These are phyloP conservation scores for Boletus vermiculosoides DNA, from an alignment of 768 basidiomycete species.

Conservation along the genomic window DNA sequence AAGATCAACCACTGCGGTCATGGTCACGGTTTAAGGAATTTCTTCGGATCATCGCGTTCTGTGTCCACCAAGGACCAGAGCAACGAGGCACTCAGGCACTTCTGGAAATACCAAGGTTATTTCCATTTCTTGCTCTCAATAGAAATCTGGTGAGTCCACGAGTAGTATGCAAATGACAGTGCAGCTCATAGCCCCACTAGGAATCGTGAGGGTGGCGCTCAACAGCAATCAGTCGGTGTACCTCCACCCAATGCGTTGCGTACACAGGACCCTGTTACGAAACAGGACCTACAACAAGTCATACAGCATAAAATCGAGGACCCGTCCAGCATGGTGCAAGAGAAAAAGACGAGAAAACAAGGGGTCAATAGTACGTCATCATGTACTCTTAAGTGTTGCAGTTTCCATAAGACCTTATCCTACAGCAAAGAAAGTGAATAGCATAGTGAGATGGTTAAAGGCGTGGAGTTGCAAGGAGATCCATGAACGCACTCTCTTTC, in stretches of 20 bases:
- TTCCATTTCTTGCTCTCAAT: conserved; percentile 15
- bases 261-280: not conserved
- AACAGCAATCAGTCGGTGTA: not conserved
- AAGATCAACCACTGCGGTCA: not conserved
- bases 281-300: too few species aligned
- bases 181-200: not conserved
- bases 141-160: conserved; percentile 11
- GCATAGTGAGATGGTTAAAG: conserved; percentile 2
- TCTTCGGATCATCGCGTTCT: not conserved
- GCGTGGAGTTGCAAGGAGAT: conserved; percentile 5
- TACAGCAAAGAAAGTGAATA: conserved; percentile 1
- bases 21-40: not conserved
- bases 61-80: not conserved
- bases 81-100: conserved; percentile 5
- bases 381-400: not conserved
- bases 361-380: not conserved
- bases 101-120: not conserved
- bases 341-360: not conserved
- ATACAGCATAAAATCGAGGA: too few species aligned
- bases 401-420: not conserved
- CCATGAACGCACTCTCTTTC: not conserved
- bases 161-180: rapidly evolving
- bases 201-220: not conserved
- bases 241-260: too few species aligned
- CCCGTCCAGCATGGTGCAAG: not conserved